Percentiles rank a stretch among this genome's conserved stretches.
Evolutionary conservation across 768 basidiomycete genomes (phyloP).

Genomic region (Pleurotus tuoliensis): DNA sequence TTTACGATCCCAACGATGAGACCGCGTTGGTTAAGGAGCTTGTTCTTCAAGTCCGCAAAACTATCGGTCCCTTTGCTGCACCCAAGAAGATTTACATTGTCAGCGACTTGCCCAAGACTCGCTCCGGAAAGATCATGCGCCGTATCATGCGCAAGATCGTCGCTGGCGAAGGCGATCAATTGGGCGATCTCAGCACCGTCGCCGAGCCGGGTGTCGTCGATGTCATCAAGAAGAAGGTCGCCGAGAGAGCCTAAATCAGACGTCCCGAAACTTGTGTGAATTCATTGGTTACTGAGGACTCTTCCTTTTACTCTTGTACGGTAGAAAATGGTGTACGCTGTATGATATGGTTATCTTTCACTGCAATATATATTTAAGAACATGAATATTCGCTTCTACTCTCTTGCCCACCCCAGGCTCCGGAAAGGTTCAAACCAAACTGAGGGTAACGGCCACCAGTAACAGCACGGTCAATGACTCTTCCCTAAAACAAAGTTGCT

Average conservation of each 20-base stretch:
- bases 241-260: constrained; percentile 26
- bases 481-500: no score
- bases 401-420: no score
- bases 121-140: constrained; percentile 97
- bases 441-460: no score
- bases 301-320: no score
- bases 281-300: no score
- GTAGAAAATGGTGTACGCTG: no score
- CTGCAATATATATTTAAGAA: no score
- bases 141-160: constrained; percentile 96
- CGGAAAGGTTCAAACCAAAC: no score
- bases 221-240: constrained; percentile 76
- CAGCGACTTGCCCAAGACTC: constrained; percentile 86
- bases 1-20: constrained; percentile 69
- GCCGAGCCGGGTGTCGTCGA: constrained; percentile 89
- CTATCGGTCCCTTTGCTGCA: constrained; percentile 95
- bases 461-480: no score
- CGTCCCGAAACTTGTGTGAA: no score
- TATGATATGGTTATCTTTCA: no score
- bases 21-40: constrained; percentile 77
- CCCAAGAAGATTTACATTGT: constrained; percentile 91
- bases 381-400: no score
- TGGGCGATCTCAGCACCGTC: constrained; percentile 91
- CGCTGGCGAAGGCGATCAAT: constrained; percentile 89
- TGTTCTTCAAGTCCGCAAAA: constrained; percentile 91